These are phyloP conservation scores for Camellia lanceoleosa DNA, from an alignment of 148 eudicot species.

Conservation along the genomic window DNA sequence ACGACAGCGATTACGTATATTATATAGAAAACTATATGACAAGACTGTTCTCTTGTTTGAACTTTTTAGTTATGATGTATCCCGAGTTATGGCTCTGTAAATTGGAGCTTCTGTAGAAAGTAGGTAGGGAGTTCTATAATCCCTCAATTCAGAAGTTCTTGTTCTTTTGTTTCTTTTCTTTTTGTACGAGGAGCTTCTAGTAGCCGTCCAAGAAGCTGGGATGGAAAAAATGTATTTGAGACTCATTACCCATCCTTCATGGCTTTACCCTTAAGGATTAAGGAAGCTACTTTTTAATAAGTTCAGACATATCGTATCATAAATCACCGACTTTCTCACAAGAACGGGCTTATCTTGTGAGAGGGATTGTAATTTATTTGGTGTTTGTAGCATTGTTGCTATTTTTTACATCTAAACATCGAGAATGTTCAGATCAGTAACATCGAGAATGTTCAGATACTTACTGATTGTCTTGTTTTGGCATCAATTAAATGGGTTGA, in stretches of 20 bases:
- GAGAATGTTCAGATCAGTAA: no score
- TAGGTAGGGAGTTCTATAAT: conserved; percentile 10
- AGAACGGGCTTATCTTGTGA: no score
- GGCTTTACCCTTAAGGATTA: conserved; percentile 3
- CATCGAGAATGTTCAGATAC: no score
- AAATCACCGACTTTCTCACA: no score
- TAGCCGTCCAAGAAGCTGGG: not conserved
- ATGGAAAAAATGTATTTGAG: not conserved
- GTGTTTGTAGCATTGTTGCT: no score
- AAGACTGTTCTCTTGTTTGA: not conserved
- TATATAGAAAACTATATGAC: not conserved
- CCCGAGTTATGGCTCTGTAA: conserved; percentile 3
- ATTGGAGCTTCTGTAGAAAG: conserved; percentile 2
- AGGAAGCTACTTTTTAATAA: no score
- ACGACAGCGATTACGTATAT: not conserved
- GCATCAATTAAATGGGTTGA: no score
- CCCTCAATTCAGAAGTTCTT: not conserved
- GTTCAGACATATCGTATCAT: no score
- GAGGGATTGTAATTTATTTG: no score
- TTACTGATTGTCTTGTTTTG: no score
- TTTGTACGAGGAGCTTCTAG: not conserved
- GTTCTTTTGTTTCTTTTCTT: not conserved
- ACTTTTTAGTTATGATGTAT: not conserved
- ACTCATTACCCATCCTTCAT: not conserved
- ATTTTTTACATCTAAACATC: no score